phyloP scores from a whole-genome alignment of 192 early-diverging fungal species.

The Coemansia sp. region DNA sequence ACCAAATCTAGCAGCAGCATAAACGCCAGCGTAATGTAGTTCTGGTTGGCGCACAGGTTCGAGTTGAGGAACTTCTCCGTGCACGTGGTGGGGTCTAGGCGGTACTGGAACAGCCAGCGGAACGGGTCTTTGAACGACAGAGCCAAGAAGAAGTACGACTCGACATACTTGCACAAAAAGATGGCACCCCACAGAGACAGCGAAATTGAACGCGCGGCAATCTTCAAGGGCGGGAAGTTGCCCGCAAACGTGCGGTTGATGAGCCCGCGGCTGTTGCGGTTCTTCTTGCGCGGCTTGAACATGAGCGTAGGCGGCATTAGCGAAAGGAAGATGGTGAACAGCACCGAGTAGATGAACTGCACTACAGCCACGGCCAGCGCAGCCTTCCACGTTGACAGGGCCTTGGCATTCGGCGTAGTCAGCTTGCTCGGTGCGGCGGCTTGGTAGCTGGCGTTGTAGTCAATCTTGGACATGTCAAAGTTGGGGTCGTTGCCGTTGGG shows the following conservation, averaged over 20 bases:
- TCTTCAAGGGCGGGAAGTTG: conserved; percentile 67
- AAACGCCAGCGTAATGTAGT: conserved; percentile 62
- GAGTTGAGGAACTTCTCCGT: conserved; percentile 56
- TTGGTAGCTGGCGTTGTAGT: conserved; percentile 35
- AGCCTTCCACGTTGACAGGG: conserved; percentile 34
- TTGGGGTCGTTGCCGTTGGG: conserved; percentile 45
- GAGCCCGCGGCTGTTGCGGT: conserved; percentile 50
- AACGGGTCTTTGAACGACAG: conserved; percentile 74
- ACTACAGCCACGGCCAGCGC: conserved; percentile 60
- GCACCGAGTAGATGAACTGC: conserved; percentile 66
- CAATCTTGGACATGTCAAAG: conserved; percentile 34
- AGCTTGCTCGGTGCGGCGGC: conserved; percentile 20
- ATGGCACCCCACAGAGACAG: conserved; percentile 66
- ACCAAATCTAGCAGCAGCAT: conserved; percentile 72
- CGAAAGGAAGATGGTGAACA: conserved; percentile 61
- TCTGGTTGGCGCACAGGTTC: conserved; percentile 62
- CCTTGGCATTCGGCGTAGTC: conserved; percentile 11
- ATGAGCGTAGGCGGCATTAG: conserved; percentile 63
- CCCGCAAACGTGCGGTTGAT: conserved; percentile 67
- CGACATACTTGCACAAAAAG: conserved; percentile 71
- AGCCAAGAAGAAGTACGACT: conserved; percentile 80
- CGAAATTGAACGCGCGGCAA: conserved; percentile 64
- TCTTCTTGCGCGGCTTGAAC: conserved; percentile 57
- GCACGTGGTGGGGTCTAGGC: conserved; percentile 54
- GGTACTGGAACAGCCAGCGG: conserved; percentile 57